Evolutionary conservation across 441 rosid genomes (phyloP).

Genomic region (Sinapis alba): DNA sequence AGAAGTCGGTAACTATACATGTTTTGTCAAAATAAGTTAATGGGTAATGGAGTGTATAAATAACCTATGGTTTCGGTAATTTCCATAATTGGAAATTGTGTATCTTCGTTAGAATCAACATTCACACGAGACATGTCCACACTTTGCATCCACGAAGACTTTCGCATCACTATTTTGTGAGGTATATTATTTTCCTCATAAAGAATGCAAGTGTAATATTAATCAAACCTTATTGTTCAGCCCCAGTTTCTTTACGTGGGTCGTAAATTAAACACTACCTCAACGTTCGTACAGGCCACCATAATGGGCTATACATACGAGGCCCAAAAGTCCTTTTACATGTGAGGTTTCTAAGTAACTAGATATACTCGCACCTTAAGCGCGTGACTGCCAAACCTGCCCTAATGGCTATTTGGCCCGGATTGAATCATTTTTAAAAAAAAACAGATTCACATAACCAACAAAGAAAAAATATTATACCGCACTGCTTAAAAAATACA

Average conservation of each 20-base stretch:
- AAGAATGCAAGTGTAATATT: neutral
- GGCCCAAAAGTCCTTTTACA: neutral
- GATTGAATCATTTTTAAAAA: too few species aligned
- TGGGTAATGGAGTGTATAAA: slow-evolving; percentile 11
- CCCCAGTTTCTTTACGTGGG: neutral
- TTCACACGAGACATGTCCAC: neutral
- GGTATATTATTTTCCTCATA: too few species aligned
- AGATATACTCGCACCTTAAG: neutral
- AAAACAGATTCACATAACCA: too few species aligned
- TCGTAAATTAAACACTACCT: neutral
- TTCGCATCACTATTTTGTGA: too few species aligned
- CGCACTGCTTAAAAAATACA: too few species aligned
- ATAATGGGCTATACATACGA: too few species aligned
- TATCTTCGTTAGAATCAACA: slow-evolving; percentile 13
- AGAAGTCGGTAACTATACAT: neutral
- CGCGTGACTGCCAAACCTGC: neutral
- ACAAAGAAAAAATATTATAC: too few species aligned
- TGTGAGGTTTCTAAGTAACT: neutral
- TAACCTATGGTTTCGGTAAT: slow-evolving; percentile 17
- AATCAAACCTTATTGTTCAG: neutral
- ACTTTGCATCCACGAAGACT: neutral
- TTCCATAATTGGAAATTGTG: slow-evolving; percentile 18
- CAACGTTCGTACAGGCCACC: too few species aligned
- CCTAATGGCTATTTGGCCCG: too few species aligned
- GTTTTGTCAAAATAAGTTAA: neutral